These are phyloP conservation scores for Ogataea ramenticola DNA, from an alignment of 805 yeast species.

Conservation along the genomic window DNA sequence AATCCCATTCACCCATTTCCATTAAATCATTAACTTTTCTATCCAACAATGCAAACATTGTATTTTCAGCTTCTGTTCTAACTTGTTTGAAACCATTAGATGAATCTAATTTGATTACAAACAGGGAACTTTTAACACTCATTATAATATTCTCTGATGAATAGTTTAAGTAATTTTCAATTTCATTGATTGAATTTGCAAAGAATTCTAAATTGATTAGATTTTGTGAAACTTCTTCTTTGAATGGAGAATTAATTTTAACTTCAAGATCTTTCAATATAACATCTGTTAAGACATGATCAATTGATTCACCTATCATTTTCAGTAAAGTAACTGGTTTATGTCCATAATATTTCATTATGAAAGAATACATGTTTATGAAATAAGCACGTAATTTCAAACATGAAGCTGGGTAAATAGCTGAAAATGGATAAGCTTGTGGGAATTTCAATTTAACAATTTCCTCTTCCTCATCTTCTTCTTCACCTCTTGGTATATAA, in stretches of 20 bases:
- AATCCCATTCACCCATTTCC: slow-evolving; percentile 81
- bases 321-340: slow-evolving; percentile 55
- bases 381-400: slow-evolving; percentile 63
- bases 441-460: slow-evolving; percentile 34
- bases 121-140: slow-evolving; percentile 22
- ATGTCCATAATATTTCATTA: slow-evolving; percentile 57
- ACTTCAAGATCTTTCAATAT: slow-evolving; percentile 58
- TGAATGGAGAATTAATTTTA: slow-evolving; percentile 61
- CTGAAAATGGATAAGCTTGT: slow-evolving; percentile 76
- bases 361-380: slow-evolving; percentile 54
- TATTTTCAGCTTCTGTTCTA: slow-evolving; percentile 67
- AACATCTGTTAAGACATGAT: slow-evolving; percentile 57
- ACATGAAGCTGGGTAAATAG: slow-evolving; percentile 82
- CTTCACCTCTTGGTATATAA: slow-evolving; percentile 12
- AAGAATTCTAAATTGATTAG: slow-evolving; percentile 84
- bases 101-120: slow-evolving; percentile 29
- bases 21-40: slow-evolving; percentile 70
- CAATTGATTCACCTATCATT: slow-evolving; percentile 55
- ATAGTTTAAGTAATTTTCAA: slow-evolving; percentile 37
- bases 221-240: slow-evolving; percentile 88
- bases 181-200: slow-evolving; percentile 62
- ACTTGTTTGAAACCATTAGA: slow-evolving; percentile 46
- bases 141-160: slow-evolving; percentile 29
- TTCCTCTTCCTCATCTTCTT: slow-evolving; percentile 5
- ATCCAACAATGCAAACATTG: slow-evolving; percentile 78